These are phyloP conservation scores for Claviceps arundinis DNA, from an alignment of 2,329 filamentous ascomycete species.

Conservation along the genomic window DNA sequence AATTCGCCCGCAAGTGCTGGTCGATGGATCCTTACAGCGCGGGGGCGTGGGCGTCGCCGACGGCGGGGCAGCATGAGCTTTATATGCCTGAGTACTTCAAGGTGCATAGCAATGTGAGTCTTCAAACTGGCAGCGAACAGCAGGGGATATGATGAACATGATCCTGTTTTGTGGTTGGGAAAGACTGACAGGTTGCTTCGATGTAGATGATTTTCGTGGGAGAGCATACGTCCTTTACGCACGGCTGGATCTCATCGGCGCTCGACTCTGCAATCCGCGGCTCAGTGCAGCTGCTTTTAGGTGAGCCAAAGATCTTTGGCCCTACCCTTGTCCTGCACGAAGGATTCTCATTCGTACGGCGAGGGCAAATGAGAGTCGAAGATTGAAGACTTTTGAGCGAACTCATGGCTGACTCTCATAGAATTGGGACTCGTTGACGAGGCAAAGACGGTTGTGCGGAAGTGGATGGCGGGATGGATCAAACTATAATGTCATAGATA, in stretches of 20 bases:
- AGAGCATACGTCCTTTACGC: constrained; percentile 59
- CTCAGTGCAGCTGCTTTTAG: constrained; percentile 48
- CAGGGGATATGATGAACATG: background rate
- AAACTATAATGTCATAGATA: constrained; percentile 1
- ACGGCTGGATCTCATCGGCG: constrained; percentile 56
- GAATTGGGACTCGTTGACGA: constrained; percentile 55
- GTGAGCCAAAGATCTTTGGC: constrained; percentile 1
- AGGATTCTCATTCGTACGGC: too few relatives aligned
- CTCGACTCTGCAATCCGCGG: constrained; percentile 55
- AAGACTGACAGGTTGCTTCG: background rate
- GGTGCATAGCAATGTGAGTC: constrained; percentile 42
- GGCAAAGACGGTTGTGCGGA: constrained; percentile 48
- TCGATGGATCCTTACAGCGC: constrained; percentile 45
- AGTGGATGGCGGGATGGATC: constrained; percentile 60
- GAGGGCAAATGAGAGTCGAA: background rate
- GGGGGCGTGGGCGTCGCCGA: constrained; percentile 48
- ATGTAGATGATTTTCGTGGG: constrained; percentile 50
- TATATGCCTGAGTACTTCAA: constrained; percentile 63
- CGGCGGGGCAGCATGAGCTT: constrained; percentile 51
- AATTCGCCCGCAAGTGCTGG: constrained; percentile 55
- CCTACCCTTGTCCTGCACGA: too few relatives aligned
- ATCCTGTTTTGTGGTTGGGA: background rate
- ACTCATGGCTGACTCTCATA: background rate
- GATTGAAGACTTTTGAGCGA: background rate
- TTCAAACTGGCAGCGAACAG: background rate